A percentile compares a stretch with the other conserved stretches of the same genome.
These are phyloP conservation scores for Phaseolus coccineus DNA, from an alignment of 331 rosid species.

Conservation along the genomic window DNA sequence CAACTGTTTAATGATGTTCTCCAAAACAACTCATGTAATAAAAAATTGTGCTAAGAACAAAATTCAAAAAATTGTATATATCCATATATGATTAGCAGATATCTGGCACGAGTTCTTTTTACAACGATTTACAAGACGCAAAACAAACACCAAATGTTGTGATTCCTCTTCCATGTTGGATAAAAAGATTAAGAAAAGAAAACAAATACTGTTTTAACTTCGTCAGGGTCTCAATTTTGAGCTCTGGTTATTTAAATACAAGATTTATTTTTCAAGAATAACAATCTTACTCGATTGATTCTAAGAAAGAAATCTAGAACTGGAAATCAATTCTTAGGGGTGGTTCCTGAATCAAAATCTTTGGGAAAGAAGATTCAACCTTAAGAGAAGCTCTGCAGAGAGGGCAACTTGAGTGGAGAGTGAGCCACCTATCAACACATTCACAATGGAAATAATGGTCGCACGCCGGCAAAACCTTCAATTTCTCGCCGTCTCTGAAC, in stretches of 20 bases:
- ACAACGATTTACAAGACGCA: slow-evolving; percentile 15
- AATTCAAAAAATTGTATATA: slow-evolving; percentile 1
- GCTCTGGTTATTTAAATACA: background rate
- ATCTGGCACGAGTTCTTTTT: background rate
- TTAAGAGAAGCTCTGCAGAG: slow-evolving; percentile 77
- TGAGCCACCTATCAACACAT: slow-evolving; percentile 85
- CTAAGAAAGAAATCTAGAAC: slow-evolving; percentile 5
- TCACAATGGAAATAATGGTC: slow-evolving; percentile 76
- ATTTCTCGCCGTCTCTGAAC: slow-evolving; percentile 74
- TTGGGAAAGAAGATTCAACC: slow-evolving; percentile 50
- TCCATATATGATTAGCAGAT: background rate
- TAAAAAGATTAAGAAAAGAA: slow-evolving; percentile 2
- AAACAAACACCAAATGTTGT: background rate
- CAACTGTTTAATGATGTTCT: slow-evolving; percentile 28
- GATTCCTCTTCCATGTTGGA: slow-evolving; percentile 20
- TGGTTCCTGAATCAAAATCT: slow-evolving; percentile 59
- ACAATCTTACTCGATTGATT: background rate
- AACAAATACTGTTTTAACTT: background rate
- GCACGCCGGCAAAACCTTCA: slow-evolving; percentile 81
- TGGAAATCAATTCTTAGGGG: slow-evolving; percentile 54
- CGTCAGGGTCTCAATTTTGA: background rate
- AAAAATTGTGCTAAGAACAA: background rate
- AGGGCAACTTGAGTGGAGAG: slow-evolving; percentile 78
- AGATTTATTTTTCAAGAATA: background rate
- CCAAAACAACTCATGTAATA: background rate